Evolutionary conservation across 768 basidiomycete genomes (phyloP).

Genomic region (Tephrocybe sp.): DNA sequence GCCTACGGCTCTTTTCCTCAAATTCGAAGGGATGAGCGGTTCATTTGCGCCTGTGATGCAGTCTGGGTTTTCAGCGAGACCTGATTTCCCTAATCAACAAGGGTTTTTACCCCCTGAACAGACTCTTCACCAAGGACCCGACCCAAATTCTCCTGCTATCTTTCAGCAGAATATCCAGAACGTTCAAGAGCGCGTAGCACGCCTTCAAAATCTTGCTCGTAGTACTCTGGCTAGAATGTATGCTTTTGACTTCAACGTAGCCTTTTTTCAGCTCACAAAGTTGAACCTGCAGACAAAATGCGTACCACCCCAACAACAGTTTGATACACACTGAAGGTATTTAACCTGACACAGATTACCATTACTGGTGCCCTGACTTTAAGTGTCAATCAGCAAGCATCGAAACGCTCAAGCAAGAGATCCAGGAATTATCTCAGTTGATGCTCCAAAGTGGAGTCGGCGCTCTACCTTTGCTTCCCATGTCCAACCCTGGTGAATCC

Average conservation of each 20-base stretch:
- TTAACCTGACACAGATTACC: too few species aligned
- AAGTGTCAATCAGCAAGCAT: conserved; percentile 39
- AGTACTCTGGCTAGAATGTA: conserved; percentile 54
- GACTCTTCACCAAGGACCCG: conserved; percentile 33
- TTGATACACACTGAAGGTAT: conserved; percentile 58
- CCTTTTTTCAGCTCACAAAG: not conserved
- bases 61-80: conserved; percentile 1
- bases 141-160: conserved; percentile 58
- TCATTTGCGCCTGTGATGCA: conserved; percentile 2
- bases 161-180: conserved; percentile 58
- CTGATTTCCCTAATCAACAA: conserved; percentile 15
- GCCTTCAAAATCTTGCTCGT: conserved; percentile 48
- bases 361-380: too few species aligned
- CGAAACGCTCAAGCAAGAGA: conserved; percentile 44
- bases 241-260: conserved; percentile 18
- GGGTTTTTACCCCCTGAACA: conserved; percentile 14
- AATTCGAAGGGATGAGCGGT: not conserved
- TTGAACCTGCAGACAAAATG: conserved; percentile 45
- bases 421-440: conserved; percentile 43
- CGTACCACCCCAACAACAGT: conserved; percentile 54
- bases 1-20: too few species aligned
- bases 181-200: conserved; percentile 45
- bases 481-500: conserved; percentile 12
- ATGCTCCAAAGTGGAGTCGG: conserved; percentile 64
- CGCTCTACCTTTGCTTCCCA: conserved; percentile 50